Base-by-base conservation (phyloP, 2,329 filamentous ascomycete species). In the Aphanocladium album region DNA sequence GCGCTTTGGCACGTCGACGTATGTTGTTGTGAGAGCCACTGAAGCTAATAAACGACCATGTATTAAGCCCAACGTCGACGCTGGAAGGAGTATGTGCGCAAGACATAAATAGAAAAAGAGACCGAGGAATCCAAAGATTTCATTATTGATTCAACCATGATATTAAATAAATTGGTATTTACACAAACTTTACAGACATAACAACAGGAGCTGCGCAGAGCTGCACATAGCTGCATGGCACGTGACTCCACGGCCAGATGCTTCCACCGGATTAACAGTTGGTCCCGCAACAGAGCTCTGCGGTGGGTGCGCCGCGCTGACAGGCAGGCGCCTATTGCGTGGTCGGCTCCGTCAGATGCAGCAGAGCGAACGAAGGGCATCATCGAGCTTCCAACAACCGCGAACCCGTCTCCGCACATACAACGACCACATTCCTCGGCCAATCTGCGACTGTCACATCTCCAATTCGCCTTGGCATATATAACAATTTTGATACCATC, bases 311-410 rank as follows among this genome's bases (percentile, higher is more conserved):
- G 41, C 37, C 19, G 21, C 19, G 57, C 57, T 53, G 56, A 52
- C 56, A 59, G 57, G 57, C 57, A 60, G 49, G 57, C 57, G 41
- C 41, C 57, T 46, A 46, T 60, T 60, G 57, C 57, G 57, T 60
- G 49, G 57, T 60, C 23, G 57, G 57, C 49, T 60, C 56, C 45
- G 39, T 47, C 17, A 53, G 49, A 54, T 37, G 49, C 47, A 58
- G 45, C 46, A 41, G 21, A 5, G 35, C 19, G 25, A 52, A 59
- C n/a, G 25, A 52, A 45, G 37, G 39, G 47, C 57, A 60, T 59
- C 49, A 43, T 57, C 46, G 33, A 60, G 57, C 57, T 60, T 46
- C 47, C 50, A 60, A 23, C 57, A 23, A 53, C 41, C 25, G 30
- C 57, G 21, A 59, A 35, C 35, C 35, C 56, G 47, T 51, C 25